Conservation (phyloP, 441 rosid species). For the Theobroma grandiflorum region DNA sequence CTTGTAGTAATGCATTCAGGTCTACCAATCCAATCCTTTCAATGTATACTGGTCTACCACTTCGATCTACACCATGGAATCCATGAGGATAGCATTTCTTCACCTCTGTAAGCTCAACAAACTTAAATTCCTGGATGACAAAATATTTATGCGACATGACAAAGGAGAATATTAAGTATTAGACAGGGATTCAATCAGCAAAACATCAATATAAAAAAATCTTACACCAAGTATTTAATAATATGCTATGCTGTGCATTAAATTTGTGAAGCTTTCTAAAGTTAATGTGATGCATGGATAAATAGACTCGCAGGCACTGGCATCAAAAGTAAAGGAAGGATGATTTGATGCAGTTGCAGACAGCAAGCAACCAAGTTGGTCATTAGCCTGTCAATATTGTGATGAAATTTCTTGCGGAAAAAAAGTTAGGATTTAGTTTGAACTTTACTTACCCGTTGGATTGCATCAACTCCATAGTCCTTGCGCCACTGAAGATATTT, state of each 20-base stretch:
- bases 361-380: not conserved
- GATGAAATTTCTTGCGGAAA: not conserved
- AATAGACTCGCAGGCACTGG: too few species aligned
- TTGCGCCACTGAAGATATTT: slow-evolving; percentile 64
- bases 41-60: slow-evolving; percentile 65
- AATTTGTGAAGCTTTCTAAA: not conserved
- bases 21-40: slow-evolving; percentile 70
- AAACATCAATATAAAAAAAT: not conserved
- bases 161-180: not conserved
- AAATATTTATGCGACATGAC: not conserved
- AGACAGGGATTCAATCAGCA: not conserved
- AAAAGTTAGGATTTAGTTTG: not conserved
- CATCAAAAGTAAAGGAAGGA: not conserved
- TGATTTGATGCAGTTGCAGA: not conserved
- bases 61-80: slow-evolving; percentile 64
- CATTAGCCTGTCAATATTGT: not conserved
- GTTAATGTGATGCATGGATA: not conserved
- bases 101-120: slow-evolving; percentile 51
- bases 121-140: slow-evolving; percentile 56
- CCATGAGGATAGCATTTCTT: slow-evolving; percentile 71
- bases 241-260: not conserved
- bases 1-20: slow-evolving; percentile 49
- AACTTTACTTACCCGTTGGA: slow-evolving; percentile 46
- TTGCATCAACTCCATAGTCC: slow-evolving; percentile 52
- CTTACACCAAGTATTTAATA: not conserved